Evolutionary conservation across 2,329 filamentous ascomycete genomes (phyloP).

Genomic region (Triangularia setosa): DNA sequence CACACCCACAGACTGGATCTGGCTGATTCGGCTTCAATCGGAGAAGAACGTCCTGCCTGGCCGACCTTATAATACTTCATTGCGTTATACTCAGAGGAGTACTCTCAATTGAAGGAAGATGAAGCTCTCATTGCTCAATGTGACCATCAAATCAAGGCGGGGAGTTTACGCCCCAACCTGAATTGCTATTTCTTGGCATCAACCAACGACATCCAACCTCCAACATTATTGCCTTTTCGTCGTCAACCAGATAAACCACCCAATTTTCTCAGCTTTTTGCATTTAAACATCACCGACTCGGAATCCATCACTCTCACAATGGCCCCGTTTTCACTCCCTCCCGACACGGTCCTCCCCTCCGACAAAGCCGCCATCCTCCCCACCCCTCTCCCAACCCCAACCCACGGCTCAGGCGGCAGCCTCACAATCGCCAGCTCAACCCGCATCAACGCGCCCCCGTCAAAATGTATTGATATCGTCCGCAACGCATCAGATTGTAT

Average conservation of each 20-base stretch:
- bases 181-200: not conserved
- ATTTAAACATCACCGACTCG: not conserved
- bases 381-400: conserved; percentile 30
- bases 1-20: not conserved
- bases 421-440: conserved; percentile 32
- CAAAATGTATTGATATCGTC: conserved; percentile 33
- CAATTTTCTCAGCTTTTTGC: not conserved
- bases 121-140: not conserved
- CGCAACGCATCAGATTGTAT: conserved; percentile 31
- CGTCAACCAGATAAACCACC: not conserved
- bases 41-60: too few species aligned
- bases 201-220: not conserved
- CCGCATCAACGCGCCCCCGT: conserved; percentile 33
- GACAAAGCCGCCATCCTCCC: conserved; percentile 10
- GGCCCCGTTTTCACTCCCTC: conserved; percentile 11
- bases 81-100: too few species aligned
- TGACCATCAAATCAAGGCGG: not conserved
- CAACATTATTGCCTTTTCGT: not conserved
- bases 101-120: not conserved
- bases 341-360: conserved; percentile 16
- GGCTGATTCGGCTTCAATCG: not conserved
- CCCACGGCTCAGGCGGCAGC: conserved; percentile 29
- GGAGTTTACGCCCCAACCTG: not conserved
- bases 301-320: not conserved
- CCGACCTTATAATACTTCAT: too few species aligned